Percentiles rank a stretch among this genome's conserved stretches.
phyloP scores from a whole-genome alignment of 805 yeast genomes.

The Nakazawaea wyomingensis region DNA sequence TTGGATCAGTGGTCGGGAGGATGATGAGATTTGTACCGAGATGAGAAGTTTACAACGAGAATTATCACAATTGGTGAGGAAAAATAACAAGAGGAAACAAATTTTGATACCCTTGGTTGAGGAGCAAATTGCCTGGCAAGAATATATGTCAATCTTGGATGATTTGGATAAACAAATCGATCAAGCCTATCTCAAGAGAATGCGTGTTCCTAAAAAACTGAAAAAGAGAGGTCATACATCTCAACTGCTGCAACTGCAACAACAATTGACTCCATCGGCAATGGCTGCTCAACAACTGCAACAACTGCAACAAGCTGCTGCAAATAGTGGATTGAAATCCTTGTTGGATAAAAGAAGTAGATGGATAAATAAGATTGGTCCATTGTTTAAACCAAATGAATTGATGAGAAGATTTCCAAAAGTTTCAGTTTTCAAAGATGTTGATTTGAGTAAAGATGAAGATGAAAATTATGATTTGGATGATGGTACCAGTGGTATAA shows the following conservation, averaged over 20 bases:
- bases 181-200: conserved; percentile 81
- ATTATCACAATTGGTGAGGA: conserved; percentile 51
- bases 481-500: conserved; percentile 19
- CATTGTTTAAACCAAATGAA: conserved; percentile 63
- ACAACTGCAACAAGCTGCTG: conserved; percentile 56
- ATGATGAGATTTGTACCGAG: conserved; percentile 89
- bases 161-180: conserved; percentile 96
- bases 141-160: conserved; percentile 81
- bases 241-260: conserved; percentile 26
- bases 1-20: conserved; percentile 81
- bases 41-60: conserved; percentile 68
- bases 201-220: conserved; percentile 65
- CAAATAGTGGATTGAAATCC: conserved; percentile 72
- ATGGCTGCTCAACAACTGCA: conserved; percentile 19
- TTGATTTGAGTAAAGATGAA: conserved; percentile 19
- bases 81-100: conserved; percentile 65
- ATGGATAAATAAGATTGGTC: conserved; percentile 90
- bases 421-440: conserved; percentile 47
- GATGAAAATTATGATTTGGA: conserved; percentile 21
- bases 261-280: conserved; percentile 28
- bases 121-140: conserved; percentile 92
- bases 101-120: conserved; percentile 67
- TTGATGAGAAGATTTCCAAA: conserved; percentile 74
- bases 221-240: conserved; percentile 40
- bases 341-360: conserved; percentile 78